These are phyloP conservation scores for Mycena crocata DNA, from an alignment of 768 basidiomycete species.

Conservation along the genomic window DNA sequence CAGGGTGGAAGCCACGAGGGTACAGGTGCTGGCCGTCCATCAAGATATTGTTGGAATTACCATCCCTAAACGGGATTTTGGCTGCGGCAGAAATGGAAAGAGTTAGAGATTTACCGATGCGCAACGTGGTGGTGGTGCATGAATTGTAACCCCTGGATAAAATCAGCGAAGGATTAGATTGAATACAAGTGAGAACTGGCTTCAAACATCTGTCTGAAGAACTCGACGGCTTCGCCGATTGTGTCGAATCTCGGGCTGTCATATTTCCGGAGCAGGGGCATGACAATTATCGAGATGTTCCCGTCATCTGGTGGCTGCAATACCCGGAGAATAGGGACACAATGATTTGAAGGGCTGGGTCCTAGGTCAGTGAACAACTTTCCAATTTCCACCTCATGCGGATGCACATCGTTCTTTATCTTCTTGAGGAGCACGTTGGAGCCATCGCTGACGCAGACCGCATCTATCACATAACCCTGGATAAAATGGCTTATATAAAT, in stretches of 20 bases:
- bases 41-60: conserved; percentile 46
- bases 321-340: not conserved
- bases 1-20: conserved; percentile 43
- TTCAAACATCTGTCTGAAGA: conserved; percentile 46
- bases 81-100: not conserved
- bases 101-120: conserved; percentile 37
- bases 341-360: conserved; percentile 1
- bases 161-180: not conserved
- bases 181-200: conserved; percentile 20
- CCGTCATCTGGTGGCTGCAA: not conserved
- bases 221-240: conserved; percentile 47
- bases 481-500: too few species aligned
- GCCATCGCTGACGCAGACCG: too few species aligned
- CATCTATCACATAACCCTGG: too few species aligned
- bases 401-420: not conserved
- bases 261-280: conserved; percentile 42
- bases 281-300: conserved; percentile 36
- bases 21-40: conserved; percentile 45
- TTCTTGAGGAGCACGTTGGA: too few species aligned
- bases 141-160: conserved; percentile 37
- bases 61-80: conserved; percentile 19
- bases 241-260: conserved; percentile 45
- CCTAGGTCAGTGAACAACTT: not conserved
- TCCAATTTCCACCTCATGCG: not conserved
- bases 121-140: conserved; percentile 43